A percentile compares a stretch with the other conserved stretches of the same genome.
These are phyloP conservation scores for Lentinula boryana DNA, from an alignment of 768 basidiomycete genomes.

Conservation along the genomic window DNA sequence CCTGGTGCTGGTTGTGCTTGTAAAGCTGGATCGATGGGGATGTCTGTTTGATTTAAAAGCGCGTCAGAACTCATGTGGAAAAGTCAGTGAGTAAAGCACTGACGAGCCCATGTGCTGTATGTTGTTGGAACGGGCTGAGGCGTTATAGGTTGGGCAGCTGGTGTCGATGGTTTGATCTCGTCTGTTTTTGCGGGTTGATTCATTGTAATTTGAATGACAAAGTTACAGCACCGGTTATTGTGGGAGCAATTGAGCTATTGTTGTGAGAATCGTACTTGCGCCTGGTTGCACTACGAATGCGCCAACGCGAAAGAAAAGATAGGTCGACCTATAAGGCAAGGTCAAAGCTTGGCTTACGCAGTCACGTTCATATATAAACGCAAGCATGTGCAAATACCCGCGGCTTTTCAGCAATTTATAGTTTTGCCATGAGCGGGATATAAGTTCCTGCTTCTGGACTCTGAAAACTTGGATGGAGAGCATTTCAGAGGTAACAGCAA, in stretches of 20 bases:
- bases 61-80: too few relatives aligned
- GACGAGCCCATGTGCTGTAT: slow-evolving; percentile 22
- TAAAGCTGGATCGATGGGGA: slow-evolving; percentile 63
- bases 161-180: slow-evolving; percentile 24
- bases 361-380: background rate
- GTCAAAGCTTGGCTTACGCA: background rate
- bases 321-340: background rate
- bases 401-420: too few relatives aligned
- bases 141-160: slow-evolving; percentile 12
- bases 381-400: too few relatives aligned
- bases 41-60: slow-evolving; percentile 24
- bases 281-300: too few relatives aligned
- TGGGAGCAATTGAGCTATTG: too few relatives aligned
- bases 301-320: too few relatives aligned
- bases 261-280: too few relatives aligned
- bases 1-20: slow-evolving; percentile 45
- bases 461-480: too few relatives aligned
- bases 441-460: too few relatives aligned
- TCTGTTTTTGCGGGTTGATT: slow-evolving; percentile 36
- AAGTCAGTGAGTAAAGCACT: slow-evolving; percentile 5
- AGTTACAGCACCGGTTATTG: background rate
- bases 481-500: too few relatives aligned
- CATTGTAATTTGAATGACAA: background rate
- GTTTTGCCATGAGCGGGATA: too few relatives aligned
- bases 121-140: slow-evolving; percentile 23